These are phyloP conservation scores for Penicillium glabrum DNA, from an alignment of 2,329 filamentous ascomycete species.

Conservation along the genomic window DNA sequence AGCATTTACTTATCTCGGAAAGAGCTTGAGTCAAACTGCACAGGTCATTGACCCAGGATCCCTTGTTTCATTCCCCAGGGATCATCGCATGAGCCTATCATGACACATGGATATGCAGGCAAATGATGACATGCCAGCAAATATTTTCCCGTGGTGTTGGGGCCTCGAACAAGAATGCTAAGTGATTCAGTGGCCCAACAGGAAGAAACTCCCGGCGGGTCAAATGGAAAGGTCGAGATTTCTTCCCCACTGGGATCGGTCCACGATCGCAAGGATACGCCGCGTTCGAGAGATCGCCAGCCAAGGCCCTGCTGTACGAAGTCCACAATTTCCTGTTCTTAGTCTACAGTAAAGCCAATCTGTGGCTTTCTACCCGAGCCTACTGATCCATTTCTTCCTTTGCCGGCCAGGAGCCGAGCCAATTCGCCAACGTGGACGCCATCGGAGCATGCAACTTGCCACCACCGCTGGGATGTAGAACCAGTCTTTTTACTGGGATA, in stretches of 20 bases:
- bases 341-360: background rate
- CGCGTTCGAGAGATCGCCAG: slow-evolving; percentile 10
- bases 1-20: slow-evolving; percentile 1
- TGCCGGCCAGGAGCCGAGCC: background rate
- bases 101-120: background rate
- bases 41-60: slow-evolving; percentile 4
- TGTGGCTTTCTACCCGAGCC: background rate
- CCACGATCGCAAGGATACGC: slow-evolving; percentile 11
- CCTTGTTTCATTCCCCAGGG: background rate
- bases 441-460: slow-evolving; percentile 3
- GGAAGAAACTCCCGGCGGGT: background rate
- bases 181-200: background rate
- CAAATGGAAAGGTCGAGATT: slow-evolving; percentile 7
- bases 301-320: slow-evolving; percentile 1
- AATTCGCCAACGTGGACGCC: slow-evolving; percentile 10
- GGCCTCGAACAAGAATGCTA: background rate
- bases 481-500: background rate
- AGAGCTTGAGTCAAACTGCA: background rate
- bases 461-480: background rate
- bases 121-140: background rate
- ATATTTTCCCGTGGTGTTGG: background rate
- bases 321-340: background rate
- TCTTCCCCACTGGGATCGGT: slow-evolving; percentile 6
- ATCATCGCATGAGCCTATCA: slow-evolving; percentile 3
- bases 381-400: background rate